A percentile compares a stretch with the other conserved stretches of the same genome.
These are phyloP conservation scores for Penicillium concentricum DNA, from an alignment of 2,329 filamentous ascomycete genomes.

Conservation along the genomic window DNA sequence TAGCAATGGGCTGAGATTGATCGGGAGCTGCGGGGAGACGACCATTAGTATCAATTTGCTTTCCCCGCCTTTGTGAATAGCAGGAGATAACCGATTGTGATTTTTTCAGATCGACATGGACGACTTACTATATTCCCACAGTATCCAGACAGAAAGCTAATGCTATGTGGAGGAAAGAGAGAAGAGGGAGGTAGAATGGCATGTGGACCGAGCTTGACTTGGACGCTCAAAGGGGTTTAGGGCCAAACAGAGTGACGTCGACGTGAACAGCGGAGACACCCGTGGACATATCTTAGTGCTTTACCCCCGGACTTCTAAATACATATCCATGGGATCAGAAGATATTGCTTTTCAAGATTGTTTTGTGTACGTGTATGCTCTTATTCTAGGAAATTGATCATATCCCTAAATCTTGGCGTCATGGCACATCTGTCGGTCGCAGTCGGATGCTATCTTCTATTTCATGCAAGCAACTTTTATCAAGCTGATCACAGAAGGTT, in stretches of 20 bases:
- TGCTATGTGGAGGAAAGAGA: slow-evolving; percentile 1
- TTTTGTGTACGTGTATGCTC: not conserved
- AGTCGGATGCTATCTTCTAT: not conserved
- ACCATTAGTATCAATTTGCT: slow-evolving; percentile 13
- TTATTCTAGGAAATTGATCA: not conserved
- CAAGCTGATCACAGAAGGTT: too few species aligned
- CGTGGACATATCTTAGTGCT: not conserved
- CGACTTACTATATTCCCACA: not conserved
- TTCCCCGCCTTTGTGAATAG: too few species aligned
- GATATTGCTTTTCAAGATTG: too few species aligned
- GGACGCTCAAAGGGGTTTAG: slow-evolving; percentile 21
- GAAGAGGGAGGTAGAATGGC: slow-evolving; percentile 15
- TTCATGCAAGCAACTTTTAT: too few species aligned
- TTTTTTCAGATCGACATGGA: not conserved
- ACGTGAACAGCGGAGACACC: slow-evolving; percentile 6
- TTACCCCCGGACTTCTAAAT: not conserved
- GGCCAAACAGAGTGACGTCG: slow-evolving; percentile 32
- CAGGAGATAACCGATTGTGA: not conserved
- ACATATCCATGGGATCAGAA: not conserved
- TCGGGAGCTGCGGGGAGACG: slow-evolving; percentile 9
- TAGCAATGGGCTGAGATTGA: slow-evolving; percentile 11
- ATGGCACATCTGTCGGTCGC: not conserved
- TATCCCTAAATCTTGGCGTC: not conserved
- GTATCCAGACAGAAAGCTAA: not conserved
- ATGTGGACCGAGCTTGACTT: slow-evolving; percentile 26